phyloP scores from a whole-genome alignment of 179 eudicot genomes.

The Carnegiea gigantea region DNA sequence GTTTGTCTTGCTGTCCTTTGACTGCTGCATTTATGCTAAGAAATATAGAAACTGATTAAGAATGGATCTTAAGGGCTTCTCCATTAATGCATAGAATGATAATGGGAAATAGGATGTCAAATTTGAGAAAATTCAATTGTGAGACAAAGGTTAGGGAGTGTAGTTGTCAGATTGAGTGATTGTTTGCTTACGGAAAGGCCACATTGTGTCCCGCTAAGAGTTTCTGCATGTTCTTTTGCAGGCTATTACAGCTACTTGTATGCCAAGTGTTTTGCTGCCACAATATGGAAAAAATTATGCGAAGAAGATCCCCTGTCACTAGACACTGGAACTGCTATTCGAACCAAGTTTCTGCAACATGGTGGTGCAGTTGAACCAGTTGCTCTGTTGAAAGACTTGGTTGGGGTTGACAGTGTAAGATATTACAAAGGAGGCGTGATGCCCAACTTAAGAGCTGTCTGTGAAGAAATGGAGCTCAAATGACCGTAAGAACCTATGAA shows the following conservation, averaged over 20 bases:
- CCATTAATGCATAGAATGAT: background rate
- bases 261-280: conserved; percentile 94
- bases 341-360: conserved; percentile 72
- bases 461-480: conserved; percentile 52
- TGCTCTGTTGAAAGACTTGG: conserved; percentile 55
- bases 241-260: conserved; percentile 94
- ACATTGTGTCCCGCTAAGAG: conserved; percentile 6
- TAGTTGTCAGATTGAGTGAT: background rate
- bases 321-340: conserved; percentile 74
- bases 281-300: conserved; percentile 78
- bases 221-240: conserved; percentile 18
- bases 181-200: background rate
- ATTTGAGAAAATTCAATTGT: background rate
- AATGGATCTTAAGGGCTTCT: background rate
- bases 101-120: background rate
- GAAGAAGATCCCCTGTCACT: conserved; percentile 79
- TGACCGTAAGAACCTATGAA: conserved; percentile 12
- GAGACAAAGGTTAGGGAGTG: background rate
- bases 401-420: conserved; percentile 51
- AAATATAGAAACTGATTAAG: too few species aligned
- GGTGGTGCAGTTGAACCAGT: conserved; percentile 95
- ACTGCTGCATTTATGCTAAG: too few species aligned
- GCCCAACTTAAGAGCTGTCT: conserved; percentile 66
- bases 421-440: conserved; percentile 62
- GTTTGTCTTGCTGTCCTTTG: background rate